Conservation (phyloP, 2,329 filamentous ascomycete species). For the Pseudocercospora fijiensis region DNA sequence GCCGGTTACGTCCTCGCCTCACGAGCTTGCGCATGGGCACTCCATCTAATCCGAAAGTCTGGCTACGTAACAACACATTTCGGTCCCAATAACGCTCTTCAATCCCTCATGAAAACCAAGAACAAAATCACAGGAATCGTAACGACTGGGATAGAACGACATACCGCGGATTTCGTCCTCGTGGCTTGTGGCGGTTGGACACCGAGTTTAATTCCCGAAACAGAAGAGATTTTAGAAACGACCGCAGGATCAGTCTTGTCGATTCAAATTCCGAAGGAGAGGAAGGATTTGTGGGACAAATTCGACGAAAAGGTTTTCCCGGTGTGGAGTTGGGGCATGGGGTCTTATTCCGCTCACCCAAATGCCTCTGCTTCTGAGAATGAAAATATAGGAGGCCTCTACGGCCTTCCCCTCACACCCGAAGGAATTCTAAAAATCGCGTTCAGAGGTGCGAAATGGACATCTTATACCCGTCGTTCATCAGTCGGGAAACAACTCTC, state of each 20-base stretch:
- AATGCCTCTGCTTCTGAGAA: background rate
- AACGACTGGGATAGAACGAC: conserved; percentile 48
- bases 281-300: conserved; percentile 42
- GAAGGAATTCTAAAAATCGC: conserved; percentile 32
- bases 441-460: conserved; percentile 34
- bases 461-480: conserved; percentile 23
- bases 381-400: conserved; percentile 25
- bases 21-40: conserved; percentile 23
- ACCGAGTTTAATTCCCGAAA: conserved; percentile 45
- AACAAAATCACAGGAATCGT: conserved; percentile 19
- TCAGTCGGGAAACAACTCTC: conserved; percentile 18
- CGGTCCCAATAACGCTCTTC: conserved; percentile 17
- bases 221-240: conserved; percentile 45
- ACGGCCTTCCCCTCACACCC: conserved; percentile 28
- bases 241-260: conserved; percentile 50
- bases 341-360: conserved; percentile 13
- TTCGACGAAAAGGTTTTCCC: conserved; percentile 50
- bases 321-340: conserved; percentile 41
- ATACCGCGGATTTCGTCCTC: conserved; percentile 30
- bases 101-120: conserved; percentile 15
- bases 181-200: conserved; percentile 36
- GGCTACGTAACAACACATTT: conserved; percentile 21
- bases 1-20: conserved; percentile 25
- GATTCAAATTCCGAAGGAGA: conserved; percentile 45
- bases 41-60: conserved; percentile 17